Evolutionary conservation across 345 rosid genomes (phyloP).

Genomic region (Reutealis trisperma): DNA sequence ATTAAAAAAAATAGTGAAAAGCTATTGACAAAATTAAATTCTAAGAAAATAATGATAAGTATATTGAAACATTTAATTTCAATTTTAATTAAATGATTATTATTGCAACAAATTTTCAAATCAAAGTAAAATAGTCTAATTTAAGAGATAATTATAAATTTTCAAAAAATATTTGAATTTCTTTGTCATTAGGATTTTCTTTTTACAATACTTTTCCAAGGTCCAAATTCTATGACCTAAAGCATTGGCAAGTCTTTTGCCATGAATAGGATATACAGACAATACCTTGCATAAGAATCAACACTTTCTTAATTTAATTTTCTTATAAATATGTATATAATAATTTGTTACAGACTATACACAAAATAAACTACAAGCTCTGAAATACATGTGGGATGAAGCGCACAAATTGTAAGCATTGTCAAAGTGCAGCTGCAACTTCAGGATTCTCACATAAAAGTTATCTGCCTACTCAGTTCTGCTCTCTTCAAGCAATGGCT

Average conservation of each 20-base stretch:
- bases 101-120: no score
- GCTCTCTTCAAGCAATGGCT: conserved; percentile 57
- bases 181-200: no score
- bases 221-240: background rate
- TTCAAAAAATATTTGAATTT: no score
- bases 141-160: no score
- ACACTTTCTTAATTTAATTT: background rate
- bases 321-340: background rate
- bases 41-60: no score
- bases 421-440: background rate
- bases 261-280: background rate
- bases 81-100: no score
- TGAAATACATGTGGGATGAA: background rate
- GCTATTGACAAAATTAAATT: no score
- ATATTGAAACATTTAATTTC: no score
- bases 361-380: background rate
- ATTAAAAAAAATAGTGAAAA: no score
- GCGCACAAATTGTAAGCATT: background rate
- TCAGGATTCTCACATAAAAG: background rate
- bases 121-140: no score
- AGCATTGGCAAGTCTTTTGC: background rate
- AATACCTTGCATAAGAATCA: background rate
- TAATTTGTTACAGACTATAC: background rate
- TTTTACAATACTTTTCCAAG: no score
- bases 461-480: background rate